These are phyloP conservation scores for Penicillium sp. DNA, from an alignment of 2,329 filamentous ascomycete genomes.

Conservation along the genomic window DNA sequence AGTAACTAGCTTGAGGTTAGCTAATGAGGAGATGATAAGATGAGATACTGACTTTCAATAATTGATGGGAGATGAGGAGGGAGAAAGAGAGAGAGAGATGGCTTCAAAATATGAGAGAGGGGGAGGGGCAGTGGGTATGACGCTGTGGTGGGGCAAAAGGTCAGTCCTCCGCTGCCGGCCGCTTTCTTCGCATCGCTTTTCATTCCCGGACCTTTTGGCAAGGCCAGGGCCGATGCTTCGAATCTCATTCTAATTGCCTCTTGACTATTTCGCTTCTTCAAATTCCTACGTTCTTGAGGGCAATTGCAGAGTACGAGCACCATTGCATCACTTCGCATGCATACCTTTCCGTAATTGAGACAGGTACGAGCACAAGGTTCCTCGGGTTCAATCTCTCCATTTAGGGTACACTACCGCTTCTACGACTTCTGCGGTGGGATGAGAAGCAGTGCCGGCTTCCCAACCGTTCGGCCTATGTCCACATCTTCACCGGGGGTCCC, in stretches of 20 bases:
- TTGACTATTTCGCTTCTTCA: too few species aligned
- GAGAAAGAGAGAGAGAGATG: conserved; percentile 13
- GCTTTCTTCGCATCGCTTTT: neutral
- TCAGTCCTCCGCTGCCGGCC: conserved; percentile 2
- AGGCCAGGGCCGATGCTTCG: too few species aligned
- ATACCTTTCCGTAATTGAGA: neutral
- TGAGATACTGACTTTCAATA: conserved; percentile 17
- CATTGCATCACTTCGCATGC: conserved; percentile 2
- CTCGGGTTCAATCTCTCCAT: neutral
- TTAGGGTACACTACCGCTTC: neutral
- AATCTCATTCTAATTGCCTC: too few species aligned
- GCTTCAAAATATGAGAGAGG: conserved; percentile 20
- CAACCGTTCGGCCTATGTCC: conserved; percentile 3
- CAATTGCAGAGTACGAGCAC: neutral
- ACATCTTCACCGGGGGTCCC: conserved; percentile 21
- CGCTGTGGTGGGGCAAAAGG: conserved; percentile 26
- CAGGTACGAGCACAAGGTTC: neutral
- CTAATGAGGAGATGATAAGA: conserved; percentile 3
- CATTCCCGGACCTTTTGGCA: too few species aligned
- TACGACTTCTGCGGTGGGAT: neutral
- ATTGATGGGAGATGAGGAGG: conserved; percentile 18
- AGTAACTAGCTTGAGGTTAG: conserved; percentile 26
- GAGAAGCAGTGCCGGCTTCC: neutral
- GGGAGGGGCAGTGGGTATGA: conserved; percentile 30
- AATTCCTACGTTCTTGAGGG: neutral